These are phyloP conservation scores for Suhomyces guaymorum DNA, from an alignment of 1,139 yeast species.

Conservation along the genomic window DNA sequence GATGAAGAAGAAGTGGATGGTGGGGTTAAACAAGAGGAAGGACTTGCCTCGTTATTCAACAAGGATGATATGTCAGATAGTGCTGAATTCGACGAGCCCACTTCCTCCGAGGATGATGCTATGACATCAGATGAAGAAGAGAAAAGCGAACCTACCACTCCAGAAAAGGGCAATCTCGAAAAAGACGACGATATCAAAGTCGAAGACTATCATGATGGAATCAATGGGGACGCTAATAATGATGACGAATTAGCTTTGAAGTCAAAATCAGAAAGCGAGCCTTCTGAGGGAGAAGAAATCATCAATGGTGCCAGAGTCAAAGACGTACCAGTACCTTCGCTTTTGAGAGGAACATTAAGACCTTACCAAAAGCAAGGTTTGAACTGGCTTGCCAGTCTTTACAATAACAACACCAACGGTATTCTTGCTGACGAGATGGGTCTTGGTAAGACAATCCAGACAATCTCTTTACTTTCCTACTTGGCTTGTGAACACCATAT, in stretches of 20 bases:
- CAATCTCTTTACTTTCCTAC: slow-evolving; percentile 82
- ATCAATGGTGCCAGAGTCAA: slow-evolving; percentile 53
- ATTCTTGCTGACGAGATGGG: slow-evolving; percentile 99
- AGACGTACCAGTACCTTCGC: slow-evolving; percentile 68
- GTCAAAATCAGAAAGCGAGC: slow-evolving; percentile 16
- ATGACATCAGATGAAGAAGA: slow-evolving; percentile 22
- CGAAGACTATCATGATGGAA: slow-evolving; percentile 10
- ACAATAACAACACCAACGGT: slow-evolving; percentile 91
- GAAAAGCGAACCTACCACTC: slow-evolving; percentile 6
- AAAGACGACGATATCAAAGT: slow-evolving; percentile 1
- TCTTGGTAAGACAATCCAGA: slow-evolving; percentile 94
- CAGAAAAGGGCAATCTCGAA: not conserved
- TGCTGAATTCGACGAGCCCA: slow-evolving; percentile 16
- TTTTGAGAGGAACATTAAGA: slow-evolving; percentile 78
- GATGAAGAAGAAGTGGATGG: slow-evolving; percentile 4
- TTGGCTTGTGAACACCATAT: slow-evolving; percentile 90
- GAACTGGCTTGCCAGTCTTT: slow-evolving; percentile 94
- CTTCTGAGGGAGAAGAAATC: slow-evolving; percentile 11
- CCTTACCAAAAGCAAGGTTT: slow-evolving; percentile 95
- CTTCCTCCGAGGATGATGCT: slow-evolving; percentile 3
- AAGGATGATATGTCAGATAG: slow-evolving; percentile 19
- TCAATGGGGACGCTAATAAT: slow-evolving; percentile 27
- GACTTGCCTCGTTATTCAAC: slow-evolving; percentile 24
- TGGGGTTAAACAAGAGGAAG: slow-evolving; percentile 16
- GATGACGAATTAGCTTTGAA: no score